Conservation (phyloP, 2,329 filamentous ascomycete genomes). For the Stagonosporopsis chrysanthemi region DNA sequence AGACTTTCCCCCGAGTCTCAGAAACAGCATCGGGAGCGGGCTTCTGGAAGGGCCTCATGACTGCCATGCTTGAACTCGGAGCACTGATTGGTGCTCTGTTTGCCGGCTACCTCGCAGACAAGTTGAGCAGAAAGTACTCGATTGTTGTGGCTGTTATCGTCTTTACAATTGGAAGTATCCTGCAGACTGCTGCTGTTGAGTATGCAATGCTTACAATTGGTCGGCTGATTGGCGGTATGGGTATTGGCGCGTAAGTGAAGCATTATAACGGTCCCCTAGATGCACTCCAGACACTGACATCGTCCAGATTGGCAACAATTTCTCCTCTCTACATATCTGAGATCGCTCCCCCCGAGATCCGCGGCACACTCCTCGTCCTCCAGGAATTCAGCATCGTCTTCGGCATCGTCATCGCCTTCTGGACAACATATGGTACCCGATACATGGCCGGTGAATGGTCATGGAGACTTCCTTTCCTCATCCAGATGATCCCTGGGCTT, state of each 20-base stretch:
- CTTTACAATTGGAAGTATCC: constrained; percentile 59
- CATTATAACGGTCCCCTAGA: too few relatives aligned
- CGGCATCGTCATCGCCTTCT: constrained; percentile 61
- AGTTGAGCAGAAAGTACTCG: constrained; percentile 60
- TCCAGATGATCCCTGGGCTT: constrained; percentile 55
- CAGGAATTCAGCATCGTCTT: constrained; percentile 57
- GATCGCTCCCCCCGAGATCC: constrained; percentile 59
- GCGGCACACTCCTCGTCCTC: constrained; percentile 59
- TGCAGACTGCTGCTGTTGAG: constrained; percentile 60
- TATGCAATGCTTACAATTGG: constrained; percentile 62
- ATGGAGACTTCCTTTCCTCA: constrained; percentile 57
- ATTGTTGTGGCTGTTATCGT: constrained; percentile 61
- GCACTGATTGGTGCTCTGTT: constrained; percentile 54
- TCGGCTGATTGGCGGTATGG: constrained; percentile 59
- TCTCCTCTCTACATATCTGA: constrained; percentile 63
- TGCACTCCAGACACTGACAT: constrained; percentile 12
- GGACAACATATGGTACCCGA: constrained; percentile 62
- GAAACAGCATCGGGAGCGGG: constrained; percentile 53
- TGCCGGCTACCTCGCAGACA: constrained; percentile 59
- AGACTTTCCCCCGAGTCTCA: constrained; percentile 55
- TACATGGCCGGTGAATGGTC: constrained; percentile 53
- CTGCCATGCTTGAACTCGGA: constrained; percentile 64
- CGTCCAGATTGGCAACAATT: constrained; percentile 48
- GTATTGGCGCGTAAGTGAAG: constrained; percentile 57
- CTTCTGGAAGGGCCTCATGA: constrained; percentile 57